These are phyloP conservation scores for Malassezia globosa DNA, from an alignment of 1,284 basidiomycete species.

Conservation along the genomic window DNA sequence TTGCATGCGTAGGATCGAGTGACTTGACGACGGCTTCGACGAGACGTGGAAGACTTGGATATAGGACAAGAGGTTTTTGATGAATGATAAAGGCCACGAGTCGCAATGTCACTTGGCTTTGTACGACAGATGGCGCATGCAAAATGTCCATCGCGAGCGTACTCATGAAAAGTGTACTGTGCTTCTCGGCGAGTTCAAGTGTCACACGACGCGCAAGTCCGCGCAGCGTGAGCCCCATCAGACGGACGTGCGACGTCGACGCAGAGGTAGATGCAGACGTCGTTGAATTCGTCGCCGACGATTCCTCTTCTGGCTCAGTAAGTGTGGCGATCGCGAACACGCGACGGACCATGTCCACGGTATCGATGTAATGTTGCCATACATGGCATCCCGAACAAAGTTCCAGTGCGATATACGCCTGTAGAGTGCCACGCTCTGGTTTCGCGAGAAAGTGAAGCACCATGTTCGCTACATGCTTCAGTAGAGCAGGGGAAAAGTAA, in stretches of 20 bases:
- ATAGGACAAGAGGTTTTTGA: constrained; percentile 71
- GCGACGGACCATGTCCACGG: constrained; percentile 73
- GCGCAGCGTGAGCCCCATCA: constrained; percentile 20
- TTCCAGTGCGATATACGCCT: constrained; percentile 66
- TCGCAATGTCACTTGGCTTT: constrained; percentile 79
- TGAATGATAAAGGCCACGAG: constrained; percentile 85
- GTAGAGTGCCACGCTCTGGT: constrained; percentile 51
- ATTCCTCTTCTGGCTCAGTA: constrained; percentile 61
- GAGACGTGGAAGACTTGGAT: constrained; percentile 71
- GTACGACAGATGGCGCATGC: constrained; percentile 63
- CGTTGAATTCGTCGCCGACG: too few species aligned
- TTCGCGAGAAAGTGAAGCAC: constrained; percentile 50
- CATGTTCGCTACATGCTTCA: constrained; percentile 73
- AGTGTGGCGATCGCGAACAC: constrained; percentile 62
- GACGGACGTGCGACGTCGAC: background rate
- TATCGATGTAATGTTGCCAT: constrained; percentile 88
- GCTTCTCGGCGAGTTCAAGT: constrained; percentile 67
- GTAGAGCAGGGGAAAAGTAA: constrained; percentile 60
- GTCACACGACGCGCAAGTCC: constrained; percentile 62
- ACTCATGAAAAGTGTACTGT: constrained; percentile 87
- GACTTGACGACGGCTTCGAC: constrained; percentile 95
- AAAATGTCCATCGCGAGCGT: constrained; percentile 83
- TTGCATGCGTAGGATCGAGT: constrained; percentile 75
- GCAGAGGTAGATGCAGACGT: too few species aligned
- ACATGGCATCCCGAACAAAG: constrained; percentile 80